A percentile compares a stretch with the other conserved stretches of the same genome.
phyloP scores from a whole-genome alignment of 225 moss, liverwort and hornwort species.

The Anthoceros angustus region DNA sequence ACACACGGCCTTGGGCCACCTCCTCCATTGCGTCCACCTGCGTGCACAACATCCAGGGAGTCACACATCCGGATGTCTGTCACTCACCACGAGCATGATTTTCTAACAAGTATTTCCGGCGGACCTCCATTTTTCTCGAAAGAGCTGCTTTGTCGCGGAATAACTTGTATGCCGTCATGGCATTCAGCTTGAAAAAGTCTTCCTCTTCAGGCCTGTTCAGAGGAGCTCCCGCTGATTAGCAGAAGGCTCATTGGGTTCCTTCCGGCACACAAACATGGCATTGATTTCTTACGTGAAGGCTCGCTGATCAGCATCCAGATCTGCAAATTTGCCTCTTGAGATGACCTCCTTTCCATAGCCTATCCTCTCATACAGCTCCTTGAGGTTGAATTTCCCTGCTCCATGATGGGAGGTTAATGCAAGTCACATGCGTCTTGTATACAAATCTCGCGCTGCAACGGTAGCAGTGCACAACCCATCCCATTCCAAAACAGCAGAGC shows the following conservation, averaged over 20 bases:
- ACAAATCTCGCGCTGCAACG: background rate
- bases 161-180: constrained; percentile 57
- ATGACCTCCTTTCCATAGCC: constrained; percentile 87
- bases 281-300: constrained; percentile 47
- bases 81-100: background rate
- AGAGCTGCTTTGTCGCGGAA: constrained; percentile 92
- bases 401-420: background rate
- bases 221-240: background rate
- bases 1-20: constrained; percentile 96
- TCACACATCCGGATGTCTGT: background rate
- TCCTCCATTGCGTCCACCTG: constrained; percentile 87
- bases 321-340: constrained; percentile 77
- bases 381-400: constrained; percentile 85
- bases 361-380: constrained; percentile 75
- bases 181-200: constrained; percentile 54
- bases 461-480: background rate
- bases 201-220: constrained; percentile 58
- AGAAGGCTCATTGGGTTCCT: background rate
- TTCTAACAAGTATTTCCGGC: constrained; percentile 6
- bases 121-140: constrained; percentile 77
- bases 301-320: constrained; percentile 92
- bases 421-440: background rate
- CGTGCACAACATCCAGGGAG: background rate
- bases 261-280: background rate
- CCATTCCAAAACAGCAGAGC: background rate